Evolutionary conservation across 495 filamentous ascomycete species (phyloP), one percentile per base, ranked within the genome.

Genomic region (Parmelia sp.): DNA sequence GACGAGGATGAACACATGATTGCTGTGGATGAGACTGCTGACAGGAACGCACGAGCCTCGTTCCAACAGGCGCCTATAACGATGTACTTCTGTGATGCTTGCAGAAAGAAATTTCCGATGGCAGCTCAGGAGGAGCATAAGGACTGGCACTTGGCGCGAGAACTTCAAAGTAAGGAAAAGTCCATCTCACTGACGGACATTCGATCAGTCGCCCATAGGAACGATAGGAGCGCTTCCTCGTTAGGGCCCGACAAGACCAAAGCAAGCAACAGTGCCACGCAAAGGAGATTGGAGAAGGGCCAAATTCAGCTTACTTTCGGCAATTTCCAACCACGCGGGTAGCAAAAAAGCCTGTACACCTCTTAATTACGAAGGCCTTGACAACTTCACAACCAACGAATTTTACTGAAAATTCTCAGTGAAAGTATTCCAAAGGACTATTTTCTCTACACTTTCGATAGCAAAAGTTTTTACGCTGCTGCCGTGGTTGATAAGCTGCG

Each of bases 61-160:
- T 27, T 58, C n/a, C 65, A 71, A n/a, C 75, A 81, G 62, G 66
- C 69, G 58, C 71, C 74, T 65, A 74, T 77, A 51, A 78, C 74
- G 27, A 73, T 77, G 19, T 84, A 83, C 74, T 74, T 75, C 65
- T 97, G 93, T 73, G 68, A 75, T 58, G 84, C 82, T 55, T 97
- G 94, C 76, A 79, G 79, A 59, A 78, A 79, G 66, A 66, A 73
- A 39, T 70, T 95, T 29, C 77, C 76, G 15, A 73, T 76, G n/a
- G 71, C 77, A 66, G 81, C 84, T 40, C 78, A 86, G 70, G 82
- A 85, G 60, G 91, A 89, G 76, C 94, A 98, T 71, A 81, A 90
- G 47, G 94, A 98, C 73, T 98, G 92, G 90, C 94, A 98, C 77
- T 90, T 96, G 74, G 94, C 94, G 47, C 91, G 89, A 78, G 86